Base-by-base conservation (phyloP, 176 grass and related monocot genomes). In the Lolium perenne region DNA sequence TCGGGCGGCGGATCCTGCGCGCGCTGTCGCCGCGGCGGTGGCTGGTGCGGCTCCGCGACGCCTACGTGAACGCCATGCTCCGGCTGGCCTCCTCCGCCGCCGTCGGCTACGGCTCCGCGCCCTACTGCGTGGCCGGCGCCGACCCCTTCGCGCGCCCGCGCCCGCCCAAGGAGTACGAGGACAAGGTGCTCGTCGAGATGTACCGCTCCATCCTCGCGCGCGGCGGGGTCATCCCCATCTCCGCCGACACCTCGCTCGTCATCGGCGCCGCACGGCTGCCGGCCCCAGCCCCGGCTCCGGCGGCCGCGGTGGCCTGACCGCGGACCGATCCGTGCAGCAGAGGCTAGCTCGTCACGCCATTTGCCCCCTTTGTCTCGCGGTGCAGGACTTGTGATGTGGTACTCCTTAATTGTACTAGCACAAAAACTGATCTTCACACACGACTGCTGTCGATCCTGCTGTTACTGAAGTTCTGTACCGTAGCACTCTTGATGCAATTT, bases 151-250 rank as follows among this genome's bases (percentile, higher is more conserved):
- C 38, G 29, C 82, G 57, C 29, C 71, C 67, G n/a, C 55, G 54
- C 15, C 83, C 78, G 80, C 69, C 66, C 78, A 91, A 86, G 72
- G 94, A 97, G 23, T 94, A 92, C 76, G 92, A 97, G 43, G 88
- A 94, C 80, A 97, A 94, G 70, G 85, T 88, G 86, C 83, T 94
- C 32, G 83, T 94, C 1, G 92, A 97, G 89, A 94, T 94, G 78
- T 97, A 97, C 86, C 89, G 89, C 0, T 82, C 90, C 85, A 74
- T 97, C 47, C 81, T 94, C 51, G 68, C 88, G 13, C 67, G 82
- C 26, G 90, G 91, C 50, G 77, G 81, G n/a, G 20, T 43, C 45
- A n/a, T 71, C 32, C 50, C 84, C 13, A 45, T 74, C 11, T 38
- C 82, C 67, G 65, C 60, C 66, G 75, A 78, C 49, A 67, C 67